Percentiles rank a stretch among this genome's conserved stretches.
Evolutionary conservation across 73 alveolate genomes (phyloP).

Genomic region (Tetrahymena thermophila): DNA sequence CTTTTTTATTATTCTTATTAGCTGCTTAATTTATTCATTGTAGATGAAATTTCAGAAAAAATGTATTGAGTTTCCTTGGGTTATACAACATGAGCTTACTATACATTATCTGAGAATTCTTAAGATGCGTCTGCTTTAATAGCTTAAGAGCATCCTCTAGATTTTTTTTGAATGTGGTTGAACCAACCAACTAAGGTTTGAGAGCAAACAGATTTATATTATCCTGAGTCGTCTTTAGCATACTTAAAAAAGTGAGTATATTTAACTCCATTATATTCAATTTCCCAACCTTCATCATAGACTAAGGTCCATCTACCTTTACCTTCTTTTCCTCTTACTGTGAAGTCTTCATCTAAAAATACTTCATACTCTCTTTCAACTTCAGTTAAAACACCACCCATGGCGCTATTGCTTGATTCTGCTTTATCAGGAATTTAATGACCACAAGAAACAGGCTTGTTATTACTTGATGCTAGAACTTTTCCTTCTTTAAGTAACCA

Average conservation of each 20-base stretch:
- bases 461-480: background rate
- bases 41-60: background rate
- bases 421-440: background rate
- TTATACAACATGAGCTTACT: slow-evolving; percentile 37
- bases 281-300: slow-evolving; percentile 43
- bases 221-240: slow-evolving; percentile 13
- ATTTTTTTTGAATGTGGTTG: slow-evolving; percentile 1
- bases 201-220: slow-evolving; percentile 23
- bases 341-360: background rate
- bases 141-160: slow-evolving; percentile 41
- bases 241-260: slow-evolving; percentile 39
- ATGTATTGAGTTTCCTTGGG: slow-evolving; percentile 1
- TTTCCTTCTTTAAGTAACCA: background rate
- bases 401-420: background rate
- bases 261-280: slow-evolving; percentile 10
- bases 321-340: background rate
- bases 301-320: slow-evolving; percentile 40
- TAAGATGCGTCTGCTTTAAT: background rate
- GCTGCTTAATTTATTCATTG: background rate
- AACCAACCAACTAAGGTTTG: slow-evolving; percentile 36
- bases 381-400: background rate
- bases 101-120: slow-evolving; percentile 2
- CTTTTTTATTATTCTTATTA: background rate
- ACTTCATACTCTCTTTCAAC: background rate
- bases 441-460: background rate